Evolutionary conservation across 495 filamentous ascomycete species (phyloP), one percentile per base, ranked within the genome.

Genomic region (Chaetomium cochliodes): DNA sequence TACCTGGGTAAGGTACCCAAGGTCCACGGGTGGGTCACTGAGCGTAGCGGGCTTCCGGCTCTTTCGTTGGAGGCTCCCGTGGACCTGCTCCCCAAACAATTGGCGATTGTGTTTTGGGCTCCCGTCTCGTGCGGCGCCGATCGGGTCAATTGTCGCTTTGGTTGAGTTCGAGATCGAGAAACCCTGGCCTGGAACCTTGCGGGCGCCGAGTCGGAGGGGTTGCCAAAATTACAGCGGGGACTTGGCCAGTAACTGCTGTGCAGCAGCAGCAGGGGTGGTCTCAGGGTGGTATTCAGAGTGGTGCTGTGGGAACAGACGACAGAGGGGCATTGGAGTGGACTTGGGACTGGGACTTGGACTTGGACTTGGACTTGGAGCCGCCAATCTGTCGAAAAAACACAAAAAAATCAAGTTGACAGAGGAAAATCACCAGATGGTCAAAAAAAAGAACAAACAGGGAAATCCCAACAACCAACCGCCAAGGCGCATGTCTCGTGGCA

Each of bases 191-290:
- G 59, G 49, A 28, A 52, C 59, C 58, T 41, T 61, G 58, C 23
- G 57, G 58, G 47, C 59, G 59, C 47, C 30, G 59, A 41, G 59
- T 62, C 59, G 59, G 49, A 53, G 46, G 30, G 47, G 37, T 42
- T 20, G 49, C 59, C 25, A 49, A 28, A 26, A 42, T 46, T 58
- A 58, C 41, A 50, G 28, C 46, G 46, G 18, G 44, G 5, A 49
- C 16, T 37, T 12, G 33, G n/a, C n/a, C n/a, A n/a, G 33, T 37
- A 37, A 37, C 28, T 30, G 28, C n/a, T n/a, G n/a, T n/a, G n/a
- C n/a, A n/a, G n/a, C 28, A 30, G 6, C 28, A 30, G 28, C 28
- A 30, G 28, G 28, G 28, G 28, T 30, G 28, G 28, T 30, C 28
- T 30, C 28, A 30, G 41, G 57, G 41, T 59, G 25, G 18, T 5